Base-by-base conservation (phyloP, 2,329 filamentous ascomycete genomes). In the Hypoxylon sp. region DNA sequence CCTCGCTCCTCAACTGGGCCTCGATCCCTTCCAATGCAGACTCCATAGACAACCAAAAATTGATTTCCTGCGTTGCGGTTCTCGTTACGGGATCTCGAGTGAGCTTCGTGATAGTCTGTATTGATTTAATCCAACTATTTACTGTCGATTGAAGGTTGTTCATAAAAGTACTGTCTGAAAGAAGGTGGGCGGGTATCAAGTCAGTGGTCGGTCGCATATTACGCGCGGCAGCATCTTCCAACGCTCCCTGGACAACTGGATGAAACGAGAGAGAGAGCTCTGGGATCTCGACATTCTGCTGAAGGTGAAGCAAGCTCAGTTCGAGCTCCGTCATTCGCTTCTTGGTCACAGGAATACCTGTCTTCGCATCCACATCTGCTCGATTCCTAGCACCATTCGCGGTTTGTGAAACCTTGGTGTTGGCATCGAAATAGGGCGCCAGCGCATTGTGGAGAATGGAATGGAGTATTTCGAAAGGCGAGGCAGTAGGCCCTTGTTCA, bases 1-100 rank as follows among this genome's bases (percentile, higher is more conserved):
- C 96, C 62, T 97, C 93, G 72, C 95, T 94, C 69, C 91, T 87
- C 63, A 99, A 87, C 80, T 98, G 95, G 44, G 87, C 89, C 79
- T 98, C 95, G 66, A 99, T 97, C 30, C 92, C 92, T 79, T 98
- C 95, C 71, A 99, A 82, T 3, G 95, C 93, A 14, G 91, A 92
- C 81, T 99, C 97, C 92, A 99, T 97, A 1, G 94, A 97, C 56
- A 99, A 81, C 96, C 96, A 99, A 78, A 99, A 99, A 80, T 98
- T 98, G 80, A 99, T 97, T 81, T 99, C 96, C 80, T 98, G 96
- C 63, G 93, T 95, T 33, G 96, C 96, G 22, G 94, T 97, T 33
- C 79, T 91, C 78, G 84, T 88, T 3, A 85, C 84, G 0, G 93
- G 90, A 75, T 99, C 96, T 76, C 94, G 90, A 44, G 94, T 93